These are phyloP conservation scores for Pseudocercospora musae DNA, from an alignment of 2,329 filamentous ascomycete genomes.

Conservation along the genomic window DNA sequence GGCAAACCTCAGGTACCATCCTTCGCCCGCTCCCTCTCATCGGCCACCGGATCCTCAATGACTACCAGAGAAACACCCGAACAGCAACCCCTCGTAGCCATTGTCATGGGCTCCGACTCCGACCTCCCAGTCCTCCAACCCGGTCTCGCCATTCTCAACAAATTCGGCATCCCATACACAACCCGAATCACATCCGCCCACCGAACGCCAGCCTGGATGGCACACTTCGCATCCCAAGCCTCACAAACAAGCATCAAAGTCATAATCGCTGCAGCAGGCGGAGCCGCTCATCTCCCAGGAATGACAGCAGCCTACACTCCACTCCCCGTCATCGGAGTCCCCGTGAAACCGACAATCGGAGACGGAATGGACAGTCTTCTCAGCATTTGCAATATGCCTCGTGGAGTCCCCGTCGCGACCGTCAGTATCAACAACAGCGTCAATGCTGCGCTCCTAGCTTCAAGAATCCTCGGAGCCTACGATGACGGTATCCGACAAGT, in stretches of 20 bases:
- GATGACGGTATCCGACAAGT: conserved; percentile 56
- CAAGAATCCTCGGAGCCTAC: conserved; percentile 40
- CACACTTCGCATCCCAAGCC: conserved; percentile 43
- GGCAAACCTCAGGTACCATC: conserved; percentile 48
- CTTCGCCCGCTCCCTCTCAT: conserved; percentile 28
- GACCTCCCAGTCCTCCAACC: conserved; percentile 66
- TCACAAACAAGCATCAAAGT: conserved; percentile 39
- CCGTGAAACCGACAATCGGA: conserved; percentile 49
- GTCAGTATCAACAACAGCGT: conserved; percentile 47
- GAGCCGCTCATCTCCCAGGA: conserved; percentile 51
- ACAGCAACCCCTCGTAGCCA: conserved; percentile 60
- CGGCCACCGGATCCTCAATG: conserved; percentile 9
- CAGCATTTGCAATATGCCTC: conserved; percentile 53
- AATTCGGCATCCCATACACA: conserved; percentile 70
- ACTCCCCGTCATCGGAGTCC: conserved; percentile 51
- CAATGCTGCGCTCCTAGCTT: conserved; percentile 48
- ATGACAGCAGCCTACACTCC: conserved; percentile 51
- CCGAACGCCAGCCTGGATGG: conserved; percentile 50
- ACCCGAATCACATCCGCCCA: conserved; percentile 73
- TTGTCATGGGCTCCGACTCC: conserved; percentile 82
- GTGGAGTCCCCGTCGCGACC: conserved; percentile 42
- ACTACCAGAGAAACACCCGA: conserved; percentile 10
- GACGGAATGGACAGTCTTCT: conserved; percentile 51
- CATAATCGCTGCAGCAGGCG: conserved; percentile 50
- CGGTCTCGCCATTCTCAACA: conserved; percentile 63